These are phyloP conservation scores for Penicillium concentricum DNA, from an alignment of 2,329 filamentous ascomycete genomes.

Conservation along the genomic window DNA sequence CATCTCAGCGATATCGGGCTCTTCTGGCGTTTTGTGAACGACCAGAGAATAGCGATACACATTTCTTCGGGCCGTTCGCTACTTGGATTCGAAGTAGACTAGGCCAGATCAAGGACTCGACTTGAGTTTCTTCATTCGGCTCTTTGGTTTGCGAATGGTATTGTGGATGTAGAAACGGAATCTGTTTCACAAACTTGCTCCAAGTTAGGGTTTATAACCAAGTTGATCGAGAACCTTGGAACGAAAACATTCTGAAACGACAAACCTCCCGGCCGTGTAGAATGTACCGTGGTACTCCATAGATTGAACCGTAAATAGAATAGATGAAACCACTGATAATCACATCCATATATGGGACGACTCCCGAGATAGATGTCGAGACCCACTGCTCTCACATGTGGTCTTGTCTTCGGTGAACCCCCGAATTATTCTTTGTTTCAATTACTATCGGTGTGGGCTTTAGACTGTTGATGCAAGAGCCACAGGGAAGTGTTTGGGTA, in stretches of 20 bases:
- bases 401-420: not conserved
- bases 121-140: too few relatives aligned
- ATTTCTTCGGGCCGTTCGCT: conserved; percentile 25
- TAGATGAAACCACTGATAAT: too few relatives aligned
- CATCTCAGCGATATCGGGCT: conserved; percentile 17
- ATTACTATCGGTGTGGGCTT: too few relatives aligned
- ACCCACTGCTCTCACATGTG: not conserved
- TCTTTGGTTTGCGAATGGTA: too few relatives aligned
- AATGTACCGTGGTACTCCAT: not conserved
- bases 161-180: not conserved
- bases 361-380: not conserved
- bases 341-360: too few relatives aligned
- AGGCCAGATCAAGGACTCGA: not conserved
- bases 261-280: not conserved
- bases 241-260: not conserved
- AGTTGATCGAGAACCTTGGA: not conserved
- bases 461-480: too few relatives aligned
- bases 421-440: too few relatives aligned
- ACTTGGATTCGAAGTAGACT: conserved; percentile 18
- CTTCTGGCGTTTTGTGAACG: conserved; percentile 25
- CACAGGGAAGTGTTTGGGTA: too few relatives aligned
- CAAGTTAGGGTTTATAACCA: not conserved
- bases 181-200: not conserved
- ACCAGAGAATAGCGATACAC: conserved; percentile 6
- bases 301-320: too few relatives aligned